phyloP scores from a whole-genome alignment of 1,284 basidiomycete genomes.

The Ceratobasidium sp. region DNA sequence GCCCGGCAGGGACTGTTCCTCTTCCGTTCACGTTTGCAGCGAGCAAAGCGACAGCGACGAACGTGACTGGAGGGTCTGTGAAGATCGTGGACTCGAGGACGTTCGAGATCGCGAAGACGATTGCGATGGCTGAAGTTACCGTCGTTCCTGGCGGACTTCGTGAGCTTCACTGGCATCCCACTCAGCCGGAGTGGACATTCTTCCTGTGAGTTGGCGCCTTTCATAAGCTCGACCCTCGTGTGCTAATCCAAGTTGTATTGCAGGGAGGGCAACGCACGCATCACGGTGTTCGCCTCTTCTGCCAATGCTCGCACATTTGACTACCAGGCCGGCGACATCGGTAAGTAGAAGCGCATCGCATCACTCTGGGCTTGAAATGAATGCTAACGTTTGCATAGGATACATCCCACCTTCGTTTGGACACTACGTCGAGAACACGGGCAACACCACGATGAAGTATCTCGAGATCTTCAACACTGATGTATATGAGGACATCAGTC shows the following conservation, averaged over 20 bases:
- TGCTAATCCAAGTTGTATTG: background rate
- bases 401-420: conserved; percentile 63
- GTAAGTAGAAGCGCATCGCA: conserved; percentile 57
- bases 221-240: background rate
- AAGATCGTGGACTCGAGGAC: conserved; percentile 14
- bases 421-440: conserved; percentile 30
- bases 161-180: conserved; percentile 62
- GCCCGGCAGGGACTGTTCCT: conserved; percentile 67
- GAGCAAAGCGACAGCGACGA: conserved; percentile 66
- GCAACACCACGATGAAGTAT: conserved; percentile 15
- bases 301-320: conserved; percentile 77
- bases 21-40: conserved; percentile 68
- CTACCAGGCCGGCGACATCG: conserved; percentile 75
- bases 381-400: conserved; percentile 45
- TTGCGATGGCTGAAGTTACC: conserved; percentile 8
- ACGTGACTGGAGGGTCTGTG: conserved; percentile 5
- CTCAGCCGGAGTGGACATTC: conserved; percentile 53
- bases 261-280: conserved; percentile 22
- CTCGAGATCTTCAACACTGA: conserved; percentile 27
- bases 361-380: background rate
- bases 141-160: conserved; percentile 47
- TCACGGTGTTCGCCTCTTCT: conserved; percentile 66
- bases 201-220: conserved; percentile 49
- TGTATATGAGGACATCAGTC: conserved; percentile 20
- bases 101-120: conserved; percentile 6